Evolutionary conservation across 306 rosid species (phyloP).

Genomic region (Fagus crenata): DNA sequence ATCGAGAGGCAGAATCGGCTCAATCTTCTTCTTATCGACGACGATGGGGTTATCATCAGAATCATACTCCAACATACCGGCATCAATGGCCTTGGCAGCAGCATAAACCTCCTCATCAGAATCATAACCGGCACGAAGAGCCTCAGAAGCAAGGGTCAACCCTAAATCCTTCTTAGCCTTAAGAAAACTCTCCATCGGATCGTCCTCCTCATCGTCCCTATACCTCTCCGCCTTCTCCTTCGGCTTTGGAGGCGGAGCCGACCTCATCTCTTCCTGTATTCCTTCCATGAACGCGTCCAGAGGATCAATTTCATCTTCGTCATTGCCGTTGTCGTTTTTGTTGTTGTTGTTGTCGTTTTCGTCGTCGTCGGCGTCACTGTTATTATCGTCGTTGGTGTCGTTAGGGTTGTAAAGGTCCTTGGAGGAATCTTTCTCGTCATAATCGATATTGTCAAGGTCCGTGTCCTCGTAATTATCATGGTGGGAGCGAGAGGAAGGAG

Average conservation of each 20-base stretch:
- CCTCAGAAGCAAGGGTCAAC: constrained; percentile 85
- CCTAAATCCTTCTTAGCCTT: constrained; percentile 88
- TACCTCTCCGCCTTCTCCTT: constrained; percentile 74
- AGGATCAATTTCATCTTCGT: constrained; percentile 70
- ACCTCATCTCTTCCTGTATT: constrained; percentile 82
- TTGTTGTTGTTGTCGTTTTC: constrained; percentile 7
- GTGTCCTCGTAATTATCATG: constrained; percentile 86
- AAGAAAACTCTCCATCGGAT: constrained; percentile 87
- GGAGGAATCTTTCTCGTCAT: constrained; percentile 46
- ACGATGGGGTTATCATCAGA: constrained; percentile 87
- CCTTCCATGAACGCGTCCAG: constrained; percentile 96
- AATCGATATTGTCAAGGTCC: constrained; percentile 76
- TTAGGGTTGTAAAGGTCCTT: constrained; percentile 16
- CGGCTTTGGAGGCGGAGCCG: constrained; percentile 70
- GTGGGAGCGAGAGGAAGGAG: constrained; percentile 77
- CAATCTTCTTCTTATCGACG: constrained; percentile 81
- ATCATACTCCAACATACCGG: constrained; percentile 88
- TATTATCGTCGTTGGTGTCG: constrained; percentile 11
- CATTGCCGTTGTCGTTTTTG: constrained; percentile 20
- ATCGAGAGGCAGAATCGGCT: constrained; percentile 83
- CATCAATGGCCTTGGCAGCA: constrained; percentile 94
- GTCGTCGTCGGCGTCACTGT: constrained; percentile 16
- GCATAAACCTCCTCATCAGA: constrained; percentile 99
- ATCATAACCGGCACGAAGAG: constrained; percentile 80
- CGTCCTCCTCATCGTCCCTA: constrained; percentile 79